Base-by-base conservation (phyloP, 192 early-diverging fungal genomes). In the Neocallimastix lanati region DNA sequence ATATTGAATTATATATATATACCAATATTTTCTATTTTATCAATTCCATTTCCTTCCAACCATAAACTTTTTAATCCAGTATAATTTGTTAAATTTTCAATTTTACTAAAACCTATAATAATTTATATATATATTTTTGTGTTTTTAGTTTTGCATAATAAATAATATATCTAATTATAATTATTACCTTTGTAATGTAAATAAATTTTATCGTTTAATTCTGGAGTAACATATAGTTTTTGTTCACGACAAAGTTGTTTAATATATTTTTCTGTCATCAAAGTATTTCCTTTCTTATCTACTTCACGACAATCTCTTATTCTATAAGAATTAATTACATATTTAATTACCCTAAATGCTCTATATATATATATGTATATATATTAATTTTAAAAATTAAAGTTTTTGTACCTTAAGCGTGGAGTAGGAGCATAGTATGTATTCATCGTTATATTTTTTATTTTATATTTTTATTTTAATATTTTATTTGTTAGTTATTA, bases 151-250 rank as follows among this genome's bases (percentile, higher is more conserved):
- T n/a, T n/a, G n/a, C n/a, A n/a, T n/a, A n/a, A n/a, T n/a, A n/a
- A n/a, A n/a, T n/a, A n/a, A n/a, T n/a, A n/a, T n/a, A n/a, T n/a
- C n/a, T n/a, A n/a, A n/a, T n/a, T n/a, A n/a, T n/a, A n/a, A n/a
- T n/a, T n/a, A n/a, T n/a, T 80, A 88, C 88, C 89, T 89, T 91
- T 90, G 80, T 88, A 91, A 77, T 91, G 90, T 76, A 91, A 85
- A 58, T 90, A 91, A 18, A 91, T 33, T 35, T 84, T 86, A 82
- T 91, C 90, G 79, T 91, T 91, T n/a, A 91, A 81, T 40, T 83
- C 81, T 13, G 90, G 89, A 2, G 89, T 90, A 40, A 83, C 80
- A 77, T 91, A 91, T 0, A 86, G 81, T 80, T 90, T 86, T 79
- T 91, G 90, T 82, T 90, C 90, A 28, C 82, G 78, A 78, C 89